phyloP scores from a whole-genome alignment of 257 asterid genomes.

The Lycium barbarum region DNA sequence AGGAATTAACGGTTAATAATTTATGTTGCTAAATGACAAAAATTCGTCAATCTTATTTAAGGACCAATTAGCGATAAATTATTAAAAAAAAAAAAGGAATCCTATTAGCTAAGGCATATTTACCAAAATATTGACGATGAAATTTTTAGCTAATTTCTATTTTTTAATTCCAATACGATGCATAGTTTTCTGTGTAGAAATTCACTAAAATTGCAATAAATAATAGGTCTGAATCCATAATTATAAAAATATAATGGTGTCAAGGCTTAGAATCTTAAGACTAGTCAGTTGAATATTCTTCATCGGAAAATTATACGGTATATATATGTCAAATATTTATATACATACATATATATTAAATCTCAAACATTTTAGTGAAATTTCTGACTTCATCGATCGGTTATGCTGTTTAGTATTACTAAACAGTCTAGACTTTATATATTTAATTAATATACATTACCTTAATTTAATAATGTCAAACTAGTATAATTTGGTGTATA shows the following conservation, averaged over 20 bases:
- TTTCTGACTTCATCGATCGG: no score
- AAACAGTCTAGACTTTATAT: no score
- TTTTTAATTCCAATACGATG: not conserved
- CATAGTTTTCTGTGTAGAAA: not conserved
- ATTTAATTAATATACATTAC: no score
- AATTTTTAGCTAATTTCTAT: not conserved
- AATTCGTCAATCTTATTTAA: rapidly evolving
- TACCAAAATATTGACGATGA: not conserved
- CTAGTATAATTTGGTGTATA: no score
- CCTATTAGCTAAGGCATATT: not conserved
- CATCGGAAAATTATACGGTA: rapidly evolving
- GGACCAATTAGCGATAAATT: rapidly evolving
- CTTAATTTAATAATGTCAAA: no score
- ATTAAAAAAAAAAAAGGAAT: not conserved
- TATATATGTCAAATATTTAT: not conserved
- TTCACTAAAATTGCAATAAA: rapidly evolving
- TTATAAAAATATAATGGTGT: not conserved
- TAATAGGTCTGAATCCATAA: not conserved
- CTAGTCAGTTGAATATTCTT: not conserved
- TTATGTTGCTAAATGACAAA: rapidly evolving
- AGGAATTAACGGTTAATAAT: not conserved
- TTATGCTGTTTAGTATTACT: no score
- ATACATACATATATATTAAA: not conserved
- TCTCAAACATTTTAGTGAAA: not conserved
- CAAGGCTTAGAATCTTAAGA: not conserved